Evolutionary conservation across 2,329 filamentous ascomycete species (phyloP).

Genomic region (Neophaeococcomyces aloes): DNA sequence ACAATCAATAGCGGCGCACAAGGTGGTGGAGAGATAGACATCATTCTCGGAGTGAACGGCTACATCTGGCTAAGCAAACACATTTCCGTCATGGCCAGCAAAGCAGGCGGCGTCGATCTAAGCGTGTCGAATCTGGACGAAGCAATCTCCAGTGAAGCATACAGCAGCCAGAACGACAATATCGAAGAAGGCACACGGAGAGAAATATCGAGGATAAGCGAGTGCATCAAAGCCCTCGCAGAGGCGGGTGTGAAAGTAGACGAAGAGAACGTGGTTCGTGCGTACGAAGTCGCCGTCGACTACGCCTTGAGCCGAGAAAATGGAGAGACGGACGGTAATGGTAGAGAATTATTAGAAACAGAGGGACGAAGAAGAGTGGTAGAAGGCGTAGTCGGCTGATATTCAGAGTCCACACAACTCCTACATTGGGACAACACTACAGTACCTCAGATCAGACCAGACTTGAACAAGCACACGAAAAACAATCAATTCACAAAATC

Average conservation of each 20-base stretch:
- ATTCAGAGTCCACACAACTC: too few species aligned
- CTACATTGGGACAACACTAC: too few species aligned
- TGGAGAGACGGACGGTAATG: conserved; percentile 26
- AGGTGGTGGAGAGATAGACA: conserved; percentile 55
- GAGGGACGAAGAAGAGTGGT: conserved; percentile 18
- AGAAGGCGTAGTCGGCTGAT: conserved; percentile 18
- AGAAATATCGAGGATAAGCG: conserved; percentile 76
- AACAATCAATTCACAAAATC: too few species aligned
- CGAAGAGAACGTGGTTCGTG: conserved; percentile 73
- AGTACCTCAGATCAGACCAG: too few species aligned
- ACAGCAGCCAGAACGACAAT: conserved; percentile 88
- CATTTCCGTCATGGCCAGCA: conserved; percentile 40
- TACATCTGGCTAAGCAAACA: conserved; percentile 94
- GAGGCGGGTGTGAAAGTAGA: conserved; percentile 76
- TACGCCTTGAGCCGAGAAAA: conserved; percentile 39
- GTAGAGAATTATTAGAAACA: conserved; percentile 10
- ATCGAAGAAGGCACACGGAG: conserved; percentile 66
- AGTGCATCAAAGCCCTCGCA: conserved; percentile 71
- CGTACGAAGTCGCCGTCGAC: conserved; percentile 73
- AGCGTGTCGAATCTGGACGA: conserved; percentile 82
- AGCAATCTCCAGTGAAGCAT: conserved; percentile 70
- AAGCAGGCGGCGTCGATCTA: conserved; percentile 27
- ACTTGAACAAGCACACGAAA: too few species aligned
- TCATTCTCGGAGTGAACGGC: conserved; percentile 88
- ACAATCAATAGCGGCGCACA: conserved; percentile 48